Evolutionary conservation across 78 protist genomes (phyloP).

Genomic region (Dictyostelium brefeldianum): DNA sequence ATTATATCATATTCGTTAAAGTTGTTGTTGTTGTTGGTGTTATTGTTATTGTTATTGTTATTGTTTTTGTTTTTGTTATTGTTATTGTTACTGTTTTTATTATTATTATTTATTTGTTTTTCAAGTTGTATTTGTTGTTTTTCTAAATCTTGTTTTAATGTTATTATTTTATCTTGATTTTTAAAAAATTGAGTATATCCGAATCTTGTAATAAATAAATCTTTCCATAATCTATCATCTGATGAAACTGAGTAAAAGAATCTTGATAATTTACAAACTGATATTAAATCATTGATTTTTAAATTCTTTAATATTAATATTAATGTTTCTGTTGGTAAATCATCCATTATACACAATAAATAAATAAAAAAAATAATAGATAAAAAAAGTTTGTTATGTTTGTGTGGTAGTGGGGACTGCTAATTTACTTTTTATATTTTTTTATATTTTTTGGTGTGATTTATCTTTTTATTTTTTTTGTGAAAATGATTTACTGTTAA

Average conservation of each 20-base stretch:
- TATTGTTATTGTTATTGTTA: background rate
- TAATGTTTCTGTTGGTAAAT: slow-evolving; percentile 26
- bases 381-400: background rate
- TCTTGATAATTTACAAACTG: background rate
- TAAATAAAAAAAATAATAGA: background rate
- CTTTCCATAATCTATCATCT: slow-evolving; percentile 28
- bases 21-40: too few species aligned
- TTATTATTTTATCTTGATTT: background rate
- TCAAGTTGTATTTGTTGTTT: background rate
- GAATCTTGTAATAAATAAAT: background rate
- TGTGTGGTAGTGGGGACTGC: too few species aligned
- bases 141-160: background rate
- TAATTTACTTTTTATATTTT: too few species aligned
- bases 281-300: background rate
- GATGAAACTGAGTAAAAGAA: background rate
- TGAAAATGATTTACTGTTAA: too few species aligned
- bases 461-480: too few species aligned
- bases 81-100: background rate
- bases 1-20: too few species aligned
- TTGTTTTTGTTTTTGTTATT: background rate
- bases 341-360: background rate
- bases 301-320: slow-evolving; percentile 9
- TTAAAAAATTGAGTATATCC: background rate
- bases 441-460: too few species aligned
- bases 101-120: background rate